Evolutionary conservation across 495 filamentous ascomycete species (phyloP), one percentile per base, ranked within the genome.

Genomic region (Neurospora sp.): DNA sequence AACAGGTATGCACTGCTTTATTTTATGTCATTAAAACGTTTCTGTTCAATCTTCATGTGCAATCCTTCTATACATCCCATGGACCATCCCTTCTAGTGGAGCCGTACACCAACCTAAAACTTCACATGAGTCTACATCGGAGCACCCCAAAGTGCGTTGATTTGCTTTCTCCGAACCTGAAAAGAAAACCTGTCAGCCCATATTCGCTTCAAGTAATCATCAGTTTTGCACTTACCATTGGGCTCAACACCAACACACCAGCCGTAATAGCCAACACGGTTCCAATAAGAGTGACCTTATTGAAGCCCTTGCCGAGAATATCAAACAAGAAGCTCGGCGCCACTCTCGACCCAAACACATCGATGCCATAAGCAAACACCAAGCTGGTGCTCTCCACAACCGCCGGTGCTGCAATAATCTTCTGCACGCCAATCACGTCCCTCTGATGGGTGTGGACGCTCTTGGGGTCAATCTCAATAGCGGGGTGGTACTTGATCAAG

Each of bases 381-480:
- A 99, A 81, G 77, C 92, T 94, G 14, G 96, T 98, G 81, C 94
- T 97, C 82, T 99, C 96, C n/a, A 99, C 86, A 1, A 91, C 77
- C 0, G 93, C 90, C 0, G 95, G 93, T 18, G 84, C 86, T 0
- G 93, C 90, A 12, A 94, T 86, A 20, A 97, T 86, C 46, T 88
- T 84, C 71, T 88, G 85, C 48, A 97, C 87, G 1, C 93, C 94
- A 3, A 93, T 73, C 5, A 98, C 88, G 74, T 97, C 92, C 7
- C 93, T 88, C 72, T 90, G 85, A 81, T 99, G 96, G n/a, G 90
- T 91, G 66, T 97, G 81, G 66, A 90, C 86, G 85, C 90, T 91
- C 73, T 91, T 90, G 20, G 94, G 92, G 74, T 98, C 94, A 62
- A 97, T 90, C 69, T 97, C 91, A 69, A 98, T 87, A 62, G 88